Evolutionary conservation across 148 eudicot genomes (phyloP).

Genomic region (Heliosperma pusillum): DNA sequence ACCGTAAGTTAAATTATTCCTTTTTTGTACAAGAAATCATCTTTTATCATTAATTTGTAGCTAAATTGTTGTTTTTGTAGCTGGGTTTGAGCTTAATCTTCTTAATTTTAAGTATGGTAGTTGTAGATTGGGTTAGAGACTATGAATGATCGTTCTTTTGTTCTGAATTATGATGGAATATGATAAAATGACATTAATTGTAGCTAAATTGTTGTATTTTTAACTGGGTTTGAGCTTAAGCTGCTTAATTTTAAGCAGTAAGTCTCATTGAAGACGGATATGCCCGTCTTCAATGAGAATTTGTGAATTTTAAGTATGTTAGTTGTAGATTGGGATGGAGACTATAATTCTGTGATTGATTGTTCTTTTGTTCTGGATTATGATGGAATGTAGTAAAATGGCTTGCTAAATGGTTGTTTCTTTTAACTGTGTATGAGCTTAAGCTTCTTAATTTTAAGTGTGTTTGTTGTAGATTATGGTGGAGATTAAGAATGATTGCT

Average conservation of each 20-base stretch:
- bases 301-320: conserved; percentile 13
- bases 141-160: too few species aligned
- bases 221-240: conserved; percentile 5
- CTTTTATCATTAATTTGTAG: neutral
- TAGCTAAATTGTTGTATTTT: neutral
- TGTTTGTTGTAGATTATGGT: neutral
- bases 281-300: too few species aligned
- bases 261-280: too few species aligned
- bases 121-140: neutral
- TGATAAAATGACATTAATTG: too few species aligned
- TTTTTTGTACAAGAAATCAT: neutral
- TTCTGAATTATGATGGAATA: too few species aligned
- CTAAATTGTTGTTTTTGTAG: neutral
- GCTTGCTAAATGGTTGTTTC: neutral
- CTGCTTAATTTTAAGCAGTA: neutral
- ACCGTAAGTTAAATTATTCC: conserved; percentile 45
- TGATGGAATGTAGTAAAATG: too few species aligned
- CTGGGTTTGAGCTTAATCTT: conserved; percentile 6
- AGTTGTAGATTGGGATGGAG: neutral
- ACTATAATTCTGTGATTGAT: too few species aligned
- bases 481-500: too few species aligned
- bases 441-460: neutral
- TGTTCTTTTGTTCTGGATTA: too few species aligned
- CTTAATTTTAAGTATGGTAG: conserved; percentile 10
- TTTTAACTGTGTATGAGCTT: neutral